These are phyloP conservation scores for Aspergillus chevalieri DNA, from an alignment of 2,329 filamentous ascomycete genomes.

Conservation along the genomic window DNA sequence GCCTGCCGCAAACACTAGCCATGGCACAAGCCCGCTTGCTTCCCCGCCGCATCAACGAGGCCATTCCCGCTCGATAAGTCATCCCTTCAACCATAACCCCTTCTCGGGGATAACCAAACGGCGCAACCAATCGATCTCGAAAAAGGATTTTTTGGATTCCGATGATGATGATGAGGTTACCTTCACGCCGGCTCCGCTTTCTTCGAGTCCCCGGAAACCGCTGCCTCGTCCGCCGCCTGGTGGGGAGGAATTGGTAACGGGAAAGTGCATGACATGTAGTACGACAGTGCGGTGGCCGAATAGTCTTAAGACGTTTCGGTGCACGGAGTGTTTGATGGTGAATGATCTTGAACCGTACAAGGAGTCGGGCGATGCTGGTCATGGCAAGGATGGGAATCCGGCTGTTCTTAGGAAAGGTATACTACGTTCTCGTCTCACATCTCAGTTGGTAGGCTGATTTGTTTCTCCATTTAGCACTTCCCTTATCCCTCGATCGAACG, in stretches of 20 bases:
- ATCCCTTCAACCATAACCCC: slow-evolving; percentile 64
- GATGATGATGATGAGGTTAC: slow-evolving; percentile 35
- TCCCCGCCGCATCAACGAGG: slow-evolving; percentile 20
- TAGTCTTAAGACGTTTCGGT: slow-evolving; percentile 68
- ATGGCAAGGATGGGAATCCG: slow-evolving; percentile 16
- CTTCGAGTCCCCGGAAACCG: slow-evolving; percentile 36
- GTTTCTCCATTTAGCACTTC: slow-evolving; percentile 27
- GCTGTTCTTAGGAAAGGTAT: slow-evolving; percentile 20
- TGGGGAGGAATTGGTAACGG: slow-evolving; percentile 59
- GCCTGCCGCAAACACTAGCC: slow-evolving; percentile 2
- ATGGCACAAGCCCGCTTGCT: slow-evolving; percentile 12
- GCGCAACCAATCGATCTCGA: slow-evolving; percentile 48
- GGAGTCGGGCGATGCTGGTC: slow-evolving; percentile 11
- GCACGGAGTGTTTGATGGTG: slow-evolving; percentile 75
- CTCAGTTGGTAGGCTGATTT: slow-evolving; percentile 1
- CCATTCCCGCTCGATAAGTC: slow-evolving; percentile 67
- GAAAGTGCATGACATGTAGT: slow-evolving; percentile 80
- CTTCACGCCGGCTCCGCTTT: slow-evolving; percentile 27
- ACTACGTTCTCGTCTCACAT: neutral
- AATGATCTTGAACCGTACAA: slow-evolving; percentile 62
- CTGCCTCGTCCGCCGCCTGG: slow-evolving; percentile 31
- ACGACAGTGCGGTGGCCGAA: slow-evolving; percentile 73
- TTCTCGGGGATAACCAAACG: slow-evolving; percentile 45
- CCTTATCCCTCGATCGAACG: slow-evolving; percentile 57
- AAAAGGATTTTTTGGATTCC: slow-evolving; percentile 38